Conservation (phyloP, 345 rosid species). For the Acer campestre region DNA sequence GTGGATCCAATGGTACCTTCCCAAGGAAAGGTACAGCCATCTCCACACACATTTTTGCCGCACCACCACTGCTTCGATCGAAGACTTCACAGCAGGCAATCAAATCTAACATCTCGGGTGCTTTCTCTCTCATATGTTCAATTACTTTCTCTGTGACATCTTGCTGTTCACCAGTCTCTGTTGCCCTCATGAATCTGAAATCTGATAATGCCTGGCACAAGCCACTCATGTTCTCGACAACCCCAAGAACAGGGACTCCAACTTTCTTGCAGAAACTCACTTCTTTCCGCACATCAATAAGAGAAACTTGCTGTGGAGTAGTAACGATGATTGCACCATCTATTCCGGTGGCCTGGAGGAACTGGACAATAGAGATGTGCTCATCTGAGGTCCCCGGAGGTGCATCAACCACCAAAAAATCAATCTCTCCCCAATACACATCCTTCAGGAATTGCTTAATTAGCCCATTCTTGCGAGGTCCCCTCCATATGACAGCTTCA, state of each 20-base stretch:
- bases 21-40: slow-evolving; percentile 90
- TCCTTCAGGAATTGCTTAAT: slow-evolving; percentile 94
- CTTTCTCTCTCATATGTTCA: slow-evolving; percentile 57
- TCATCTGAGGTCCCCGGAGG: slow-evolving; percentile 98
- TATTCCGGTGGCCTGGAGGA: slow-evolving; percentile 79
- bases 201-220: slow-evolving; percentile 71
- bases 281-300: slow-evolving; percentile 92
- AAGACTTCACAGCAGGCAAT: slow-evolving; percentile 72
- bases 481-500: slow-evolving; percentile 98
- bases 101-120: slow-evolving; percentile 70
- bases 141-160: slow-evolving; percentile 63
- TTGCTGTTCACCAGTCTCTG: slow-evolving; percentile 50
- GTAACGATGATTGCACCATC: slow-evolving; percentile 95
- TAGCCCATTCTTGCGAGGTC: slow-evolving; percentile 89
- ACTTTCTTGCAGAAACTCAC: slow-evolving; percentile 95
- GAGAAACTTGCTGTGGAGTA: slow-evolving; percentile 90
- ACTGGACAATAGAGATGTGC: slow-evolving; percentile 91
- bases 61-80: slow-evolving; percentile 89
- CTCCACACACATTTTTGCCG: slow-evolving; percentile 74
- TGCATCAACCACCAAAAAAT: slow-evolving; percentile 89
- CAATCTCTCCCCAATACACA: slow-evolving; percentile 92
- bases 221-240: slow-evolving; percentile 99
- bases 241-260: slow-evolving; percentile 81
- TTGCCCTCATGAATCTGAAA: slow-evolving; percentile 57
- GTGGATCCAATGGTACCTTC: slow-evolving; percentile 88